Evolutionary conservation across 495 filamentous ascomycete species (phyloP).

Genomic region (Parachaetomium inaequale): DNA sequence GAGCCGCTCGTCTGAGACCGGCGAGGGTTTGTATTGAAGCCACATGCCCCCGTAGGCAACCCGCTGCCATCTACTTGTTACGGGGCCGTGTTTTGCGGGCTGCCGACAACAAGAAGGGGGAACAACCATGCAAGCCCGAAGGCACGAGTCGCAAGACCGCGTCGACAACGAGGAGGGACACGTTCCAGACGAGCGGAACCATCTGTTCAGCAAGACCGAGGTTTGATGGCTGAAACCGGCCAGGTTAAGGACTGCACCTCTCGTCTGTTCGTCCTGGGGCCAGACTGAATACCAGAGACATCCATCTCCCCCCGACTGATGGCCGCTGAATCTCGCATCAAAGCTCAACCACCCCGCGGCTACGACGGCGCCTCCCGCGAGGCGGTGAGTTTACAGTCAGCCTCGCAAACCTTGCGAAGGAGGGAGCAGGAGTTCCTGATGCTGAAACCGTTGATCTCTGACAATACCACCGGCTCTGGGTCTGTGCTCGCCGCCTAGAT

Average conservation of each 20-base stretch:
- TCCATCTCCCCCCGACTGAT: not conserved
- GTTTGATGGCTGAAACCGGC: not conserved
- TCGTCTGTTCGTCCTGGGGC: not conserved
- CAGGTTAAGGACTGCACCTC: not conserved
- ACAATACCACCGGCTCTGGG: not conserved
- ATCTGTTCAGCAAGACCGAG: not conserved
- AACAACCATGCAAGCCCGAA: not conserved
- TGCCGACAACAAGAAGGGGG: not conserved
- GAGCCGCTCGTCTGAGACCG: not conserved
- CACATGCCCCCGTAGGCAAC: not conserved
- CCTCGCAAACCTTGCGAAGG: not conserved
- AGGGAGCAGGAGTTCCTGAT: not conserved
- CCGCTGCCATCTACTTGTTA: not conserved
- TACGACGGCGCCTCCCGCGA: not conserved
- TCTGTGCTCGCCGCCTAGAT: not conserved
- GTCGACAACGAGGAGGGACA: not conserved
- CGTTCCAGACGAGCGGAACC: not conserved
- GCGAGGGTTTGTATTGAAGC: not conserved
- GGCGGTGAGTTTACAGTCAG: not conserved
- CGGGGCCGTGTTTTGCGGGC: not conserved
- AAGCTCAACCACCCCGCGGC: not conserved
- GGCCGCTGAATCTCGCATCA: no score
- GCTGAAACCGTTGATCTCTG: conserved; percentile 2
- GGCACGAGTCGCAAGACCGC: not conserved
- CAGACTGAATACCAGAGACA: not conserved